These are phyloP conservation scores for Seiridium cupressi DNA, from an alignment of 2,329 filamentous ascomycete genomes.

Conservation along the genomic window DNA sequence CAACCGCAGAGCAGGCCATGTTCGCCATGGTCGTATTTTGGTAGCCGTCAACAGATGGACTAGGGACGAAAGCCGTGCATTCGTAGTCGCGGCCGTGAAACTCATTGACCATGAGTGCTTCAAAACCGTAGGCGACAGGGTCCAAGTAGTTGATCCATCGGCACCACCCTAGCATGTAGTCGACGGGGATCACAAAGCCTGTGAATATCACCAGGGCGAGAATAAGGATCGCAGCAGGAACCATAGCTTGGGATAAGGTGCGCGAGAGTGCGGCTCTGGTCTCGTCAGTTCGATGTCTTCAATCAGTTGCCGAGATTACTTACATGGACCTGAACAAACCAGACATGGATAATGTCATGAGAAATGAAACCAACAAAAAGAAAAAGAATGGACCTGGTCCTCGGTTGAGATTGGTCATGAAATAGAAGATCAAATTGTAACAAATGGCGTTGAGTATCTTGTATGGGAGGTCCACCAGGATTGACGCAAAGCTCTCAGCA, in stretches of 20 bases:
- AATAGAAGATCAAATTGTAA: constrained; percentile 65
- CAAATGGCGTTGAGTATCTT: constrained; percentile 56
- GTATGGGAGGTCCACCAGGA: constrained; percentile 62
- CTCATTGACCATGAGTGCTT: constrained; percentile 80
- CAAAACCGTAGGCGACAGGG: constrained; percentile 71
- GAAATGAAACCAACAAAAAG: constrained; percentile 37
- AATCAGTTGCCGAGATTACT: neutral
- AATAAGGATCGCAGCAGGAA: constrained; percentile 57
- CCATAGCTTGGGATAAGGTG: constrained; percentile 64
- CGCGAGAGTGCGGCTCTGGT: constrained; percentile 63
- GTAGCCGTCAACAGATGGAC: constrained; percentile 19
- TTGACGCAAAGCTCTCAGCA: constrained; percentile 58
- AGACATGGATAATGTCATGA: constrained; percentile 63
- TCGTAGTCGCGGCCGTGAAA: constrained; percentile 64
- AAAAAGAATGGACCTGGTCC: constrained; percentile 62
- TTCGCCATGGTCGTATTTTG: constrained; percentile 32
- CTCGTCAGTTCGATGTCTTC: neutral
- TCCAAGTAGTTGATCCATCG: constrained; percentile 51
- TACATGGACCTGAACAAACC: constrained; percentile 79
- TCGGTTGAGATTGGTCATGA: constrained; percentile 62
- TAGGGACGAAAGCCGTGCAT: constrained; percentile 48
- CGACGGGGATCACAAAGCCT: constrained; percentile 61
- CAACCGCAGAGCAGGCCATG: constrained; percentile 52
- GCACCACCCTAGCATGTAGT: constrained; percentile 60
- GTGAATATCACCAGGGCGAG: constrained; percentile 64